Conservation (phyloP, 371 early-diverging fungal genomes). For the Umbelopsis sp. region DNA sequence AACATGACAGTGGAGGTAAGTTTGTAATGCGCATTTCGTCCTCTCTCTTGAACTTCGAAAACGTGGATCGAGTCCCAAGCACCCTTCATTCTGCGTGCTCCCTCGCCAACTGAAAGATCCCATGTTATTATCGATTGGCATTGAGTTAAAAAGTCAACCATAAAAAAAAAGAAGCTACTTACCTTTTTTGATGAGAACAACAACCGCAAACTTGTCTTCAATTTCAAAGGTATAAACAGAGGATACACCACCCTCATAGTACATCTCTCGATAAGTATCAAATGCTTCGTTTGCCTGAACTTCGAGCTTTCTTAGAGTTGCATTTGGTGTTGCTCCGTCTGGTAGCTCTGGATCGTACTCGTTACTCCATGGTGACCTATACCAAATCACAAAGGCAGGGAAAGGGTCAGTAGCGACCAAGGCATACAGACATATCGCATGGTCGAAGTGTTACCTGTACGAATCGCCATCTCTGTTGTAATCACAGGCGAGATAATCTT, state of each 20-base stretch:
- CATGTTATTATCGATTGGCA: background rate
- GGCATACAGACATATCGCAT: background rate
- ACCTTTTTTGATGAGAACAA: conserved; percentile 95
- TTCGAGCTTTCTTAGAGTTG: conserved; percentile 86
- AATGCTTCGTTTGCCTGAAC: conserved; percentile 95
- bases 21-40: conserved; percentile 87
- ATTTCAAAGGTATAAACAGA: conserved; percentile 85
- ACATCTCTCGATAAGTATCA: conserved; percentile 93
- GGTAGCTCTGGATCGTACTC: conserved; percentile 88
- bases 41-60: conserved; percentile 85
- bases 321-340: conserved; percentile 83
- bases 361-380: conserved; percentile 95
- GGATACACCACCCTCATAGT: conserved; percentile 96
- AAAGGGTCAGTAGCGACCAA: background rate
- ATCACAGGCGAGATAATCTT: conserved; percentile 90
- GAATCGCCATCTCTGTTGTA: conserved; percentile 97
- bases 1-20: conserved; percentile 96
- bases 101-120: conserved; percentile 60
- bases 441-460: conserved; percentile 67
- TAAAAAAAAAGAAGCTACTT: conserved; percentile 18
- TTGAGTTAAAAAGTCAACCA: background rate
- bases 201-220: conserved; percentile 93
- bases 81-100: conserved; percentile 75
- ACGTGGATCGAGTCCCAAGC: conserved; percentile 99
- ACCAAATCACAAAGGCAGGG: background rate